Evolutionary conservation across 2,329 filamentous ascomycete genomes (phyloP), one percentile per base, ranked within the genome.

Genomic region (Hypoxylon sp.): DNA sequence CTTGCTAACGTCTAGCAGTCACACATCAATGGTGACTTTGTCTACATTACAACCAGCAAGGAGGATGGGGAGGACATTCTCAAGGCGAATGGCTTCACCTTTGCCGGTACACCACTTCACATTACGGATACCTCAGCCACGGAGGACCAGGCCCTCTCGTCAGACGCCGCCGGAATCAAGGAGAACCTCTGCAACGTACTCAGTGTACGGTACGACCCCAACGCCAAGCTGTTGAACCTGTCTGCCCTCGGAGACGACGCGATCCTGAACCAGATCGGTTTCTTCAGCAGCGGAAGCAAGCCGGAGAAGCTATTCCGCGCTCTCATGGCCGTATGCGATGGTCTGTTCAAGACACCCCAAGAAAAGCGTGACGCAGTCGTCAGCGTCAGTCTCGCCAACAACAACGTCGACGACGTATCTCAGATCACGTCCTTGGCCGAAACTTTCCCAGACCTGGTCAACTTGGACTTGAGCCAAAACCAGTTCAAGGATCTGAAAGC

Each of bases 291-390:
- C 57, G 84, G 83, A 56, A 86, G 88, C 3, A 88, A 87, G 1
- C 87, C 90, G 41, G 84, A 89, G 62, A 99, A 97, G 73, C 90
- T 97, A 61, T 97, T 98, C 77, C 91, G 90, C 48, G 94, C 91
- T 1, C 81, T 98, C 60, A 96, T 98, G 90, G 87, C 86, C 57
- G 87, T 97, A 42, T 92, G 91, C 72, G 88, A 96, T 49, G 79
- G 85, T 59, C 83, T 89, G 15, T 96, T 97, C 78, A 87, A 88
- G 65, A 88, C 83, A 2, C 72, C 83, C 10, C 81, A 88, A 58
- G 87, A 89, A 46, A 93, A 93, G 73, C 84, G 87, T 46, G 88
- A 92, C 42, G 88, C 89, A 3, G 88, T 99, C 45, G 80, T 88
- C 63, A 94, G 91, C 70, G 88, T 98, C 67, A 91, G 88, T 31